Percentiles rank a stretch among this genome's conserved stretches.
These are phyloP conservation scores for Ganoderma boninense DNA, from an alignment of 1,284 basidiomycete genomes.

Conservation along the genomic window DNA sequence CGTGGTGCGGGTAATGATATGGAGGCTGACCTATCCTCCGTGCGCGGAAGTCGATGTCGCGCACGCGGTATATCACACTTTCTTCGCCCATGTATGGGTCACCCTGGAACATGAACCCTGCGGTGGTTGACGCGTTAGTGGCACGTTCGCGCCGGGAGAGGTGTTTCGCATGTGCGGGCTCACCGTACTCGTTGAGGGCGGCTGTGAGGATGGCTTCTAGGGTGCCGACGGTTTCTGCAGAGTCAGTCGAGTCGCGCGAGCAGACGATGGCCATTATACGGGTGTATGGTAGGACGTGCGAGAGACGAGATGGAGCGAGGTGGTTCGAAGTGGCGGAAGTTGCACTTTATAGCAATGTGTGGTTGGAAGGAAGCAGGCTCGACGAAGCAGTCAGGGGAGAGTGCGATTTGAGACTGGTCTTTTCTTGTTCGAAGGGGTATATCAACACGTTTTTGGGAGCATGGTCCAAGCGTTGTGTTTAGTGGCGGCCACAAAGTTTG, in stretches of 20 bases:
- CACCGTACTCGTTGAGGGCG: slow-evolving; percentile 6
- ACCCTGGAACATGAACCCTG: slow-evolving; percentile 4
- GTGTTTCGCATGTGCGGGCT: background rate
- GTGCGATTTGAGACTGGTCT: background rate
- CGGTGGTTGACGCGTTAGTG: background rate
- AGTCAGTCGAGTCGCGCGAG: background rate
- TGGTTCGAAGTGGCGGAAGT: background rate
- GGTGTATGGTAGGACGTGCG: background rate
- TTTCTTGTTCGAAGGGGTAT: background rate
- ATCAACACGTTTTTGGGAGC: background rate
- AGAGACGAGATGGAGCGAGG: background rate
- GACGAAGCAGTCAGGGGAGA: background rate
- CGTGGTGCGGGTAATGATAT: no score
- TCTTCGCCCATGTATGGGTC: slow-evolving; percentile 8
- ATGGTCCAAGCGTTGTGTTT: background rate
- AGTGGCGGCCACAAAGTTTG: background rate
- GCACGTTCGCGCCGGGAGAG: no score
- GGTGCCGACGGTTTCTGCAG: background rate
- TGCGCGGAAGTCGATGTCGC: slow-evolving; percentile 15
- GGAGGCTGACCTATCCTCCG: slow-evolving; percentile 10
- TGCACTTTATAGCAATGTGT: background rate
- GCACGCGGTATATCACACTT: slow-evolving; percentile 11
- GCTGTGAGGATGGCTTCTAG: slow-evolving; percentile 1
- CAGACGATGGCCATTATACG: background rate
- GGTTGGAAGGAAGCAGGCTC: background rate